phyloP scores from a whole-genome alignment of 176 grass and related monocot genomes.

The Neostapfia colusana region DNA sequence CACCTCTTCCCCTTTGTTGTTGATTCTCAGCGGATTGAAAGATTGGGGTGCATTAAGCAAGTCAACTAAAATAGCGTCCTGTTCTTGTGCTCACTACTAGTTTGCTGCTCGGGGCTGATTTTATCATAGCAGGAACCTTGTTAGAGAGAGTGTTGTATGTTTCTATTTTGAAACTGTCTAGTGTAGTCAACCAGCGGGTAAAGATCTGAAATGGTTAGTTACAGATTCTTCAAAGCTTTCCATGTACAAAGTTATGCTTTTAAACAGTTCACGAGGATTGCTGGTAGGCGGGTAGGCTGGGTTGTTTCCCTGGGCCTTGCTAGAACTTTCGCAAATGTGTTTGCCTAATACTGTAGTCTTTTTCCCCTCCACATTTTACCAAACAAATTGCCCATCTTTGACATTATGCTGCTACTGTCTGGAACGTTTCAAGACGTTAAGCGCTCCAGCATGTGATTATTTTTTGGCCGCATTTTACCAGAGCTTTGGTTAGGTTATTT shows the following conservation, averaged over 20 bases:
- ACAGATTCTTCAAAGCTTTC: constrained; percentile 14
- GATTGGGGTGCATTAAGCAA: not conserved
- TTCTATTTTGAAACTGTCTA: constrained; percentile 9
- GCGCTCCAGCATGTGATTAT: not conserved
- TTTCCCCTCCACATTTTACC: not conserved
- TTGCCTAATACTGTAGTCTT: not conserved
- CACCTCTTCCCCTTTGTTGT: constrained; percentile 4
- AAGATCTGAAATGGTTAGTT: constrained; percentile 21
- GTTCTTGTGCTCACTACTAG: not conserved
- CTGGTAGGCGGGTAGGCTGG: not conserved
- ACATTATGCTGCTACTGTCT: not conserved
- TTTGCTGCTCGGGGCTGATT: not conserved
- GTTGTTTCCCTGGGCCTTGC: not conserved
- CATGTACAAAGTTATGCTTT: constrained; percentile 1
- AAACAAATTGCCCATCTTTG: not conserved
- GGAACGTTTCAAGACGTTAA: not conserved
- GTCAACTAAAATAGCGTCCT: not conserved
- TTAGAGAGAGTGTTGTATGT: constrained; percentile 18
- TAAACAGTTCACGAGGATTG: not conserved
- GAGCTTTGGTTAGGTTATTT: not conserved
- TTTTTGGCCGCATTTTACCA: not conserved
- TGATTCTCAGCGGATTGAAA: not conserved
- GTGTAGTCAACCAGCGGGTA: not conserved
- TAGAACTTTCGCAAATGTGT: not conserved
- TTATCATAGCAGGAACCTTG: constrained; percentile 3